Conservation (phyloP, 441 rosid species). For the Viola pubescens region DNA sequence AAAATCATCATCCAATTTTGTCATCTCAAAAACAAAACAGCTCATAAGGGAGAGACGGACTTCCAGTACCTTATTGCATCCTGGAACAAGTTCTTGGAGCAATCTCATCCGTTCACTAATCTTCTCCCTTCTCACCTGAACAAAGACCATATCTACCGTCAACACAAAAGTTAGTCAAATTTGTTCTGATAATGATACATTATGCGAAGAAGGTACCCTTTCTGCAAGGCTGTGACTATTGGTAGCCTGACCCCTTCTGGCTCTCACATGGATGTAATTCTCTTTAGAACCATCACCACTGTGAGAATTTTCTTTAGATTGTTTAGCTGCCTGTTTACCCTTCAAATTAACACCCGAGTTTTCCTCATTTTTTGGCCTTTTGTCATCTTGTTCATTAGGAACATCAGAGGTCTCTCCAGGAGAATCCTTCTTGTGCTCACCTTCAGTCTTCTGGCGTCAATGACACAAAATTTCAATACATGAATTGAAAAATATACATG, state of each 20-base stretch:
- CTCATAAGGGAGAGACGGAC: too few species aligned
- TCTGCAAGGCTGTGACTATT: slow-evolving; percentile 96
- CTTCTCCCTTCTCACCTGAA: slow-evolving; percentile 86
- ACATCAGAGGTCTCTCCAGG: slow-evolving; percentile 37
- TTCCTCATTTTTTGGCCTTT: slow-evolving; percentile 51
- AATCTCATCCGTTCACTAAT: slow-evolving; percentile 84
- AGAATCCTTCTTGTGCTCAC: slow-evolving; percentile 37
- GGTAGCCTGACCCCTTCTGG: slow-evolving; percentile 91
- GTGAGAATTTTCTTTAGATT: slow-evolving; percentile 51
- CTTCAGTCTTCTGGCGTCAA: slow-evolving; percentile 48
- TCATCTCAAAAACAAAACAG: too few species aligned
- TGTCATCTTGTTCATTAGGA: slow-evolving; percentile 42
- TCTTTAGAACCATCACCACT: slow-evolving; percentile 68
- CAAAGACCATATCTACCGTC: slow-evolving; percentile 4
- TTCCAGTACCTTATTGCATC: slow-evolving; percentile 63
- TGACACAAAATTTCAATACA: slow-evolving; percentile 13
- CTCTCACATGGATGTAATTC: slow-evolving; percentile 80
- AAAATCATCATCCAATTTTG: slow-evolving; percentile 6
- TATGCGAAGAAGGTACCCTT: slow-evolving; percentile 43
- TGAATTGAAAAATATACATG: slow-evolving; percentile 11
- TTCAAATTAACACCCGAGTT: slow-evolving; percentile 28
- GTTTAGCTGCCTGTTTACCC: slow-evolving; percentile 47
- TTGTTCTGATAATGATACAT: background rate
- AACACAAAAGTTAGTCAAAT: slow-evolving; percentile 10
- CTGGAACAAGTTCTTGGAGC: slow-evolving; percentile 89